These are phyloP conservation scores for Trichoderma hamatum DNA, from an alignment of 2,329 filamentous ascomycete species.

Conservation along the genomic window DNA sequence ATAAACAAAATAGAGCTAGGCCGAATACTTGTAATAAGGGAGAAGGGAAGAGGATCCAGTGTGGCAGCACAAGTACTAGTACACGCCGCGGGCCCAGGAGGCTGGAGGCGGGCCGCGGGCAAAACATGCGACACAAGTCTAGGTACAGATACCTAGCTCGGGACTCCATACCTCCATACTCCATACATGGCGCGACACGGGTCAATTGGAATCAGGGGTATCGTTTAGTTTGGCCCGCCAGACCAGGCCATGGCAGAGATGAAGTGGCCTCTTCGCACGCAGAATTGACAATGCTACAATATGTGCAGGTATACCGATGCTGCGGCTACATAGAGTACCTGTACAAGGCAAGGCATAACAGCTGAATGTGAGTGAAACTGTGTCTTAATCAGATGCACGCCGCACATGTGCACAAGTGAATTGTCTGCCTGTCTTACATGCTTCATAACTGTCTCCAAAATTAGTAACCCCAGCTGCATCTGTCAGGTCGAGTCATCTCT, in stretches of 20 bases:
- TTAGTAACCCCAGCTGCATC: neutral
- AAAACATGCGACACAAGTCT: slow-evolving; percentile 16
- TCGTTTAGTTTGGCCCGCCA: neutral
- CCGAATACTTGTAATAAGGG: slow-evolving; percentile 17
- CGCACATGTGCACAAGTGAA: neutral
- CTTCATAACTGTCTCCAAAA: neutral
- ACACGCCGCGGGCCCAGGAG: neutral
- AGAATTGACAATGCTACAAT: neutral
- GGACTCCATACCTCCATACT: slow-evolving; percentile 16
- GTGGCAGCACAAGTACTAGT: neutral
- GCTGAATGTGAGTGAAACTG: neutral
- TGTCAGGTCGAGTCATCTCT: neutral
- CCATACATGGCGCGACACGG: slow-evolving; percentile 25
- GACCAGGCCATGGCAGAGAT: neutral
- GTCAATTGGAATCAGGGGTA: slow-evolving; percentile 25
- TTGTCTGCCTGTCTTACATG: neutral
- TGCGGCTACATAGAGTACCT: neutral
- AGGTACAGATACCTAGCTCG: neutral
- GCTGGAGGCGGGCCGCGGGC: neutral
- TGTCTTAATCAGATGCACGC: neutral
- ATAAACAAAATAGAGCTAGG: slow-evolving; percentile 19
- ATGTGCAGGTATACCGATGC: neutral
- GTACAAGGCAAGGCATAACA: neutral
- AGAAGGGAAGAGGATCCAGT: neutral
- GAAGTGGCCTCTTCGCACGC: slow-evolving; percentile 14